Conservation (phyloP, 352 stramenopile species). For the Pythium plurisporium region DNA sequence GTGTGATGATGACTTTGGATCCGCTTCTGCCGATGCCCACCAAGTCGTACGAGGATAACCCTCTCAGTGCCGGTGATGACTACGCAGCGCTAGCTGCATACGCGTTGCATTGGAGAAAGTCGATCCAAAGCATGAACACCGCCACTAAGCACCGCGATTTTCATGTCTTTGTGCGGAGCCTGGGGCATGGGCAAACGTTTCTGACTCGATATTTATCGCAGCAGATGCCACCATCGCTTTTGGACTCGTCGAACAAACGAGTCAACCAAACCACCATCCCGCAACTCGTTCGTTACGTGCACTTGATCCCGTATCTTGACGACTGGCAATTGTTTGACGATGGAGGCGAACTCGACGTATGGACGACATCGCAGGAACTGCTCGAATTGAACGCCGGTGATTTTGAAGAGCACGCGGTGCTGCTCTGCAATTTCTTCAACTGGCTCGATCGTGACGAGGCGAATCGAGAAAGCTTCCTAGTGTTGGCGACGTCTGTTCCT, state of each 20-base stretch:
- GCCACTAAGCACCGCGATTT: slow-evolving; percentile 39
- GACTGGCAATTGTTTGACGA: slow-evolving; percentile 85
- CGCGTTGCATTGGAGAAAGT: slow-evolving; percentile 28
- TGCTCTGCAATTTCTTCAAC: slow-evolving; percentile 90
- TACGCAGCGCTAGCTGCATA: slow-evolving; percentile 29
- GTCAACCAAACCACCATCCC: slow-evolving; percentile 15
- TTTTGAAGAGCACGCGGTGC: slow-evolving; percentile 88
- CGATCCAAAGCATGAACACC: slow-evolving; percentile 13
- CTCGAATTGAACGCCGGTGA: slow-evolving; percentile 87
- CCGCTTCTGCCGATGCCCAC: slow-evolving; percentile 62
- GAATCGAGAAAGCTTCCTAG: slow-evolving; percentile 65
- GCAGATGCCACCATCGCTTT: slow-evolving; percentile 53
- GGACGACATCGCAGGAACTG: slow-evolving; percentile 89
- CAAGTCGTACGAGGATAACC: slow-evolving; percentile 18
- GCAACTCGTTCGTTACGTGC: slow-evolving; percentile 84
- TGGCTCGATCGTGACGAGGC: slow-evolving; percentile 67
- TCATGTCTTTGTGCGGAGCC: slow-evolving; percentile 72
- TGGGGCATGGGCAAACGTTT: slow-evolving; percentile 63
- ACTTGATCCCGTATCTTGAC: slow-evolving; percentile 88
- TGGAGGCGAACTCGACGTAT: slow-evolving; percentile 69
- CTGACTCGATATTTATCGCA: slow-evolving; percentile 66
- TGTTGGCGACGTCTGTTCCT: slow-evolving; percentile 77
- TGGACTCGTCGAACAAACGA: slow-evolving; percentile 1
- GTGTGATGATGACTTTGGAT: slow-evolving; percentile 86
- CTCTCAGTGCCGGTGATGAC: slow-evolving; percentile 16